Evolutionary conservation across 148 eudicot genomes (phyloP), one percentile per base, ranked within the genome.

Genomic region (Oxyria digyna): DNA sequence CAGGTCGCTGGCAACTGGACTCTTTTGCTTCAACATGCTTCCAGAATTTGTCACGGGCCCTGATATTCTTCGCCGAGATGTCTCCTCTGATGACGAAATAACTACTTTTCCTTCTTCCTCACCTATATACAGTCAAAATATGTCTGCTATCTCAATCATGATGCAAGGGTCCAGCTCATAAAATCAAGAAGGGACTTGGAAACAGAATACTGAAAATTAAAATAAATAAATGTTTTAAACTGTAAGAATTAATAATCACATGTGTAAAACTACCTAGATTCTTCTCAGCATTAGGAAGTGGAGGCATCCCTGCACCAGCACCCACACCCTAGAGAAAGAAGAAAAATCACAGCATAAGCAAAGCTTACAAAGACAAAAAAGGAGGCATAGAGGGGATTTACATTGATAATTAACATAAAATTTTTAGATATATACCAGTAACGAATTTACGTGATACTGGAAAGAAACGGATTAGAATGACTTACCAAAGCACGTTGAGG

Each of bases 221-320:
- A 55, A 21, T 31, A 42, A 6, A 38, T 40, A 17, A 31, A 55
- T 32, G 18, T 4, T 10, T 31, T 62, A 1, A 71, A 42, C 57
- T 42, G 68, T 8, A 42, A 15, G 38, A 3, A 29, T 8, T 13
- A 37, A 33, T 4, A 33, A 64, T 15, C 17, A 23, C 40, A 69
- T 3, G 35, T 10, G 29, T 21, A 71, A 54, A 72, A 54, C 24
- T 78, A 91, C 96, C 97, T 46, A 71, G 71, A 43, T 71, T 81
- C 46, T 86, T 62, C 45, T 84, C 87, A 67, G 73, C 83, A 79
- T 75, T 94, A 49, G 85, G 89, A 75, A 79, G 68, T 52, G 85
- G 88, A 55, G 89, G 87, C 68, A 87, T 72, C 54, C 85, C 96
- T 59, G 88, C 81, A 77, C 89, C 97, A 78, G 83, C 92, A 78